Base-by-base conservation (phyloP, 148 eudicot species). In the Suaeda aralocaspica region DNA sequence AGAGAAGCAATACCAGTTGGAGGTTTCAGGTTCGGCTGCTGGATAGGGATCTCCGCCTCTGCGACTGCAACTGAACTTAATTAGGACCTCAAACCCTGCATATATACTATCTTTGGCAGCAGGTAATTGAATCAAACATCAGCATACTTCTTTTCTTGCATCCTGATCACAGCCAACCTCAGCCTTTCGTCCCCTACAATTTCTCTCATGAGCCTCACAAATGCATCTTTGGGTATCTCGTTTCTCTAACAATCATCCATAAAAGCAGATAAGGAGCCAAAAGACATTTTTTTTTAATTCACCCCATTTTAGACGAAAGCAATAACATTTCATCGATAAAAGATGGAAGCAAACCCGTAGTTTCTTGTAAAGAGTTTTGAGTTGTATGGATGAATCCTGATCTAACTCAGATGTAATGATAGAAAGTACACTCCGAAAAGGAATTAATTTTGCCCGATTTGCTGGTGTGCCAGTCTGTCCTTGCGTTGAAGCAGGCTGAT, bases 171-270 rank as follows among this genome's bases (percentile, higher is more conserved):
- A 48, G 99, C 97, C 89, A 89, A 74, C 77, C 85, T 89, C 51
- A 94, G 81, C 96, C 89, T 91, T 70, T 91, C 89, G 78, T 94
- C 99, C 67, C 99, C 99, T 16, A 94, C 91, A 80, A 87, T 79
- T 74, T 44, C 55, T 78, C 89, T 86, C 97, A 94, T 91, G 59
- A 71, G 87, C 68, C 88, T 73, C 49, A 94, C 87, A 86, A 94
- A 94, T 60, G 73, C 84, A 6, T 86, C 88, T 82, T 94, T 94
- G 66, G 91, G 73, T 67, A 94, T 88, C 77, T 94, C 96, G 81
- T 87, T 91, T 80, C 76, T 89, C 99, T 94, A 81, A 69, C 68
- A 79, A 71, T 88, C 98, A 72, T 61, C 42, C 65, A 73, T 93
- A 82, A 48, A 19, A 63, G 21, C 48, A 53, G 24, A 55, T 29